A percentile compares a stretch with the other conserved stretches of the same genome.
Evolutionary conservation across 1,139 yeast genomes (phyloP).

Genomic region (Scheffersomyces stambukii): DNA sequence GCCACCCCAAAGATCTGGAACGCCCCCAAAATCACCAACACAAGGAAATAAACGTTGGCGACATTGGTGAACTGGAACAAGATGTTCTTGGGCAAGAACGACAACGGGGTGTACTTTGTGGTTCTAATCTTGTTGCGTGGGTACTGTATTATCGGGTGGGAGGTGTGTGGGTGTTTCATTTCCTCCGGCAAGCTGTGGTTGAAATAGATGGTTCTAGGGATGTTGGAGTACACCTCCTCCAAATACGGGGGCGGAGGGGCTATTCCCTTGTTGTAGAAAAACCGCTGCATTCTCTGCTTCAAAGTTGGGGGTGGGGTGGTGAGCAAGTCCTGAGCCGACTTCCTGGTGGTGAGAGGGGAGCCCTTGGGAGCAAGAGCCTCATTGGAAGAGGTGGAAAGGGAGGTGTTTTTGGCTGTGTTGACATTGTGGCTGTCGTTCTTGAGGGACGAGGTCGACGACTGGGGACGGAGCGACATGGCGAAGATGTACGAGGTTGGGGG

Average conservation of each 20-base stretch:
- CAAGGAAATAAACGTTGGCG: constrained; percentile 84
- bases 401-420: constrained; percentile 3
- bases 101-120: constrained; percentile 87
- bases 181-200: constrained; percentile 32
- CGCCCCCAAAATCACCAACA: constrained; percentile 78
- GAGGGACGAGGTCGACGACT: not conserved
- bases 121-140: constrained; percentile 93
- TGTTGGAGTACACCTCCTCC: constrained; percentile 29
- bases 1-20: constrained; percentile 90
- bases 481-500: not conserved
- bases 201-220: constrained; percentile 37
- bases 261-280: constrained; percentile 28
- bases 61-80: constrained; percentile 77
- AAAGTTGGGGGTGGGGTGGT: constrained; percentile 30
- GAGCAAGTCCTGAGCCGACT: constrained; percentile 19
- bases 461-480: not conserved
- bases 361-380: not conserved
- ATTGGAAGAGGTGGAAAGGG: constrained; percentile 4
- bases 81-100: constrained; percentile 84
- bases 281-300: constrained; percentile 22
- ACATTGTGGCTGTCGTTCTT: not conserved
- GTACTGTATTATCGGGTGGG: constrained; percentile 54
- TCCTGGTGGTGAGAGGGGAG: constrained; percentile 6
- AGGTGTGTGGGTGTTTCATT: constrained; percentile 37
- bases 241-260: constrained; percentile 32